Conservation (phyloP, 2,329 filamentous ascomycete species). For the Paraphoma chrysanthemicola region DNA sequence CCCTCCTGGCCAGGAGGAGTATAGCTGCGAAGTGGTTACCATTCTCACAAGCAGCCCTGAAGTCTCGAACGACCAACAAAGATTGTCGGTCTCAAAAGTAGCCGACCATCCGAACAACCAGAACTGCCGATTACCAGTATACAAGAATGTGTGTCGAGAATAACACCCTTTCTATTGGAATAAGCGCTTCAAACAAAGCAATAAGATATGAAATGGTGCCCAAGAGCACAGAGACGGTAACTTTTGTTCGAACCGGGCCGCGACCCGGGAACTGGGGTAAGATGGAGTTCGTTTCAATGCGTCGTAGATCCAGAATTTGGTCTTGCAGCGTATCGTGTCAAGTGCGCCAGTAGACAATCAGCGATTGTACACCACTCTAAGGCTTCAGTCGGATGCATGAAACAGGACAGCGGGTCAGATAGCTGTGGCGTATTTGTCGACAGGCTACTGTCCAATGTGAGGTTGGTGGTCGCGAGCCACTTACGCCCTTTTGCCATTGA, state of each 20-base stretch:
- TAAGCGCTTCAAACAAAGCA: background rate
- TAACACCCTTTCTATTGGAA: no score
- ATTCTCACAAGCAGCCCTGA: no score
- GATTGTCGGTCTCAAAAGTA: no score
- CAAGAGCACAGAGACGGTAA: background rate
- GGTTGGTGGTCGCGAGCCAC: conserved; percentile 8
- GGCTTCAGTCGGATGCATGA: background rate
- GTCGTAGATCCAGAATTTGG: background rate
- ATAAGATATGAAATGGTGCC: no score
- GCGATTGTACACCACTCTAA: no score
- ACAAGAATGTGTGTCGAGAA: no score
- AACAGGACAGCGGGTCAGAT: conserved; percentile 9
- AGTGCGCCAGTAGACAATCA: background rate
- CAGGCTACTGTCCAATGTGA: conserved; percentile 5
- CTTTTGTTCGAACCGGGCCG: background rate
- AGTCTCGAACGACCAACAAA: no score
- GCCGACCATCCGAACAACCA: no score
- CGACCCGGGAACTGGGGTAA: background rate
- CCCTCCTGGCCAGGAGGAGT: no score
- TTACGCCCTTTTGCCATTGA: conserved; percentile 60
- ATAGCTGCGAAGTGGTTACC: no score
- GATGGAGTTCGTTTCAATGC: background rate
- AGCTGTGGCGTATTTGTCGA: conserved; percentile 15
- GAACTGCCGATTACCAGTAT: no score
- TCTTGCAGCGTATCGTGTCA: background rate